These are phyloP conservation scores for Jacaranda copaia DNA, from an alignment of 257 asterid species.

Conservation along the genomic window DNA sequence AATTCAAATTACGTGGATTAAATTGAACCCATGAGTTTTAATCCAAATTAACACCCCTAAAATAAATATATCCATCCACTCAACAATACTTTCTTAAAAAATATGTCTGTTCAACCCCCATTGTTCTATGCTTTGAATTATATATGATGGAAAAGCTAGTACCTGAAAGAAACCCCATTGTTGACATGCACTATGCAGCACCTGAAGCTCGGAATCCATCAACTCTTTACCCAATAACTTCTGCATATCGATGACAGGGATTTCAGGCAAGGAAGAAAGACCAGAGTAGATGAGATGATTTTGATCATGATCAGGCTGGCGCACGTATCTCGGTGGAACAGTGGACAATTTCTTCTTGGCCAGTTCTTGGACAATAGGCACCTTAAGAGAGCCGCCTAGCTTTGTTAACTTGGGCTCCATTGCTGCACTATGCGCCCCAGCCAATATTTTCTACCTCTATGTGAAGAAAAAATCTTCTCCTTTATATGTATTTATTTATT, in stretches of 20 bases:
- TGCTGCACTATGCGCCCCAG: too few species aligned
- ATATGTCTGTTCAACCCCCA: too few species aligned
- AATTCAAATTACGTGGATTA: too few species aligned
- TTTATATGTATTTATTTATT: too few species aligned
- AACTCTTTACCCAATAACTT: constrained; percentile 25
- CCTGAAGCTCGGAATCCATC: constrained; percentile 47
- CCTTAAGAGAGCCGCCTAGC: constrained; percentile 50
- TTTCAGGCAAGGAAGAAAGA: constrained; percentile 34
- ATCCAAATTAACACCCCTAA: too few species aligned
- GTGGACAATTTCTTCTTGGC: constrained; percentile 44
- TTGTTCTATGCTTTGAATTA: too few species aligned
- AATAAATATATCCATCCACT: too few species aligned
- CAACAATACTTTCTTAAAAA: too few species aligned
- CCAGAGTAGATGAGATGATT: constrained; percentile 18
- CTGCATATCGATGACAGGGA: constrained; percentile 57
- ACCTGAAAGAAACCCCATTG: constrained; percentile 78
- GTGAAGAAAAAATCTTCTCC: too few species aligned
- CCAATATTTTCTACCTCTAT: too few species aligned
- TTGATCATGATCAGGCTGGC: constrained; percentile 29
- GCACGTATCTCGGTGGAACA: constrained; percentile 57
- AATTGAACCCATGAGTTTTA: too few species aligned
- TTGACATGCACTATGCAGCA: constrained; percentile 52
- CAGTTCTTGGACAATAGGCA: constrained; percentile 65
- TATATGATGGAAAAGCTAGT: not conserved
- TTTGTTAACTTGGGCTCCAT: constrained; percentile 36